Base-by-base conservation (phyloP, 176 grass and related monocot genomes). In the Juncus effusus region DNA sequence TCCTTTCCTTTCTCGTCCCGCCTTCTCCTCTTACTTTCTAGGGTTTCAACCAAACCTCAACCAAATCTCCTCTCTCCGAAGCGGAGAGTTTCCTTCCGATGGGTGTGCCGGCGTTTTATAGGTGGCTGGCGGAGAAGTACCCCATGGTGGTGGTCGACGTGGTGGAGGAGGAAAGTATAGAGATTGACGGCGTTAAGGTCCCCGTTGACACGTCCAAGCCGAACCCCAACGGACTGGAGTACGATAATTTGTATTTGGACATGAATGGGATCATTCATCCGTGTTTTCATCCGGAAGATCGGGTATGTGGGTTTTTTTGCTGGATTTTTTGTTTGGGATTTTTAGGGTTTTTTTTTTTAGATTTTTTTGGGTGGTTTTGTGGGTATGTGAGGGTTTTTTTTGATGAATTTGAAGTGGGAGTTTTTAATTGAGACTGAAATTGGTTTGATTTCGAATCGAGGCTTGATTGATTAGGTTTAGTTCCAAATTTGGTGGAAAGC, bases 71-170 rank as follows among this genome's bases (percentile, higher is more conserved):
- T 47, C 42, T 65, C 62, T 8, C 16, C 12, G 41, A 13, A 49
- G 42, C 45, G 9, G 19, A 53, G 36, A 54, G 35, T 69, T 16
- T 11, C 62, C 36, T 9, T 13, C 80, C 67, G 42, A 99, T 99
- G 88, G 94, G 94, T 45, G 94, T 99, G 4, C 94, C 88, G 16
- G 69, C 88, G 64, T 99, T 99, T 81, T 99, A 99, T 80, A 80
- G 88, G 7, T 99, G 94, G 94, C 83, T 99, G 56, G 88, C 94
- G 54, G 94, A 99, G 85, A 99, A 99, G 85, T 99, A 99, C 51
- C 94, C 85, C 3, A 85, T 99, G 94, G 76, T 99, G 76, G 83
- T 99, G 66, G 89, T 99, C 57, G 94, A 99, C 70, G 94, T 89
- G 61, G 72, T 93, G 63, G 88, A 99, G 71, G 88, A 99, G 76